Base-by-base conservation (phyloP, 2,329 filamentous ascomycete genomes). In the Harringtonia lauricola region DNA sequence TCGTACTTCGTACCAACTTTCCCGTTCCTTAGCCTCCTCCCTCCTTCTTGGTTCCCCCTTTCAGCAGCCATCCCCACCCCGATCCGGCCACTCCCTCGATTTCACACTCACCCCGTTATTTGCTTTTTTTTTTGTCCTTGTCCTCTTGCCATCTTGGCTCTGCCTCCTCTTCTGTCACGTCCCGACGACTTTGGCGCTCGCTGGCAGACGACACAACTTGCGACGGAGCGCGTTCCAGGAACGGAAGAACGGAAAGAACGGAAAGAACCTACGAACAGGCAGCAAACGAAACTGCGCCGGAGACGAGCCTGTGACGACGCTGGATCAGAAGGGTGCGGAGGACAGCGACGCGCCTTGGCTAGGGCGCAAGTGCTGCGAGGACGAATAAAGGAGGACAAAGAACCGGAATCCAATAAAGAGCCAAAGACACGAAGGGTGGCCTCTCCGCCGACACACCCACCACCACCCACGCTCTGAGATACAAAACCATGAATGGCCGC, bases 401-500 rank as follows among this genome's bases (percentile, higher is more conserved):
- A n/a, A n/a, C 8, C 15, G 17, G 17, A 18, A 39, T n/a, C 8
- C 4, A 22, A 18, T 8, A 35, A 18, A 18, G 8, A 12, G 15
- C 18, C 18, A 21, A 37, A 4, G 12, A 39, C 24, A 9, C 9
- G 26, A 22, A 41, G 21, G n/a, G n/a, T 39, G 37, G 38, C 39
- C 35, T 12, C 28, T 36, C 18, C 17, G 29, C 33, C 41, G 38
- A 41, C 24, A 18, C 41, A 21, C 21, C 30, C 15, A 21, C 39
- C 17, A 33, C 38, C 18, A 22, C 28, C 21, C 14, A 29, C 39
- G 3, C 22, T 30, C 37, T 8, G 30, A 35, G 26, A 30, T 13
- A 36, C 47, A 44, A 50, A 54, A 75, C 62, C 67, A 85, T 86
- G 81, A 85, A 78, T 69, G 74, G 71, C 60, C 76, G 76, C 66